Evolutionary conservation across 192 early-diverging fungal genomes (phyloP).

Genomic region (Podila clonocystis): DNA sequence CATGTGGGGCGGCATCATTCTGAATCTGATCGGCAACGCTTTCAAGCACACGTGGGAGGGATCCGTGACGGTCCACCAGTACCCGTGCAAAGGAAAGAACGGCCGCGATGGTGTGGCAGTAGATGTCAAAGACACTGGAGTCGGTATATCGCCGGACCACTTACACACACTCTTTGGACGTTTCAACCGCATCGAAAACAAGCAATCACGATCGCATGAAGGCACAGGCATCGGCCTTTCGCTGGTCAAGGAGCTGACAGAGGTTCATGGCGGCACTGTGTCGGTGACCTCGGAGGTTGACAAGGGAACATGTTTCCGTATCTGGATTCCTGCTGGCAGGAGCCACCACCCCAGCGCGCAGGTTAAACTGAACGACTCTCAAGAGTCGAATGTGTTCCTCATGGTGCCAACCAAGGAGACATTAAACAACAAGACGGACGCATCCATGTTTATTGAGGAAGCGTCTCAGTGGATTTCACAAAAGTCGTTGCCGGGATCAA

Average conservation of each 20-base stretch:
- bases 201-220: slow-evolving; percentile 62
- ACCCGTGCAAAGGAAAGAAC: slow-evolving; percentile 51
- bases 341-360: slow-evolving; percentile 55
- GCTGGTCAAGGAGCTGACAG: slow-evolving; percentile 63
- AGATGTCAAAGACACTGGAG: slow-evolving; percentile 50
- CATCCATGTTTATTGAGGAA: slow-evolving; percentile 42
- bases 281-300: slow-evolving; percentile 51
- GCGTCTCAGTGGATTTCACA: slow-evolving; percentile 43
- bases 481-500: slow-evolving; percentile 36
- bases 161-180: slow-evolving; percentile 62
- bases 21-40: slow-evolving; percentile 64
- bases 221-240: slow-evolving; percentile 71
- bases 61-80: slow-evolving; percentile 59
- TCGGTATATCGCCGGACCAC: slow-evolving; percentile 62
- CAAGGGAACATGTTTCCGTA: slow-evolving; percentile 58
- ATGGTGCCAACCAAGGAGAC: slow-evolving; percentile 2
- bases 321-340: slow-evolving; percentile 61
- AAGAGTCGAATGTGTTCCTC: background rate
- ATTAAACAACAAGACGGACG: slow-evolving; percentile 44
- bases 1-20: slow-evolving; percentile 71
- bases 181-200: slow-evolving; percentile 68
- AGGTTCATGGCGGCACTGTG: slow-evolving; percentile 61
- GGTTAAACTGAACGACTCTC: slow-evolving; percentile 40
- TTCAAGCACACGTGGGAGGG: slow-evolving; percentile 62
- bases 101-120: slow-evolving; percentile 42